A percentile compares a stretch with the other conserved stretches of the same genome.
Conservation (phyloP, 2,329 filamentous ascomycete species). For the Zopfia rhizophila region DNA sequence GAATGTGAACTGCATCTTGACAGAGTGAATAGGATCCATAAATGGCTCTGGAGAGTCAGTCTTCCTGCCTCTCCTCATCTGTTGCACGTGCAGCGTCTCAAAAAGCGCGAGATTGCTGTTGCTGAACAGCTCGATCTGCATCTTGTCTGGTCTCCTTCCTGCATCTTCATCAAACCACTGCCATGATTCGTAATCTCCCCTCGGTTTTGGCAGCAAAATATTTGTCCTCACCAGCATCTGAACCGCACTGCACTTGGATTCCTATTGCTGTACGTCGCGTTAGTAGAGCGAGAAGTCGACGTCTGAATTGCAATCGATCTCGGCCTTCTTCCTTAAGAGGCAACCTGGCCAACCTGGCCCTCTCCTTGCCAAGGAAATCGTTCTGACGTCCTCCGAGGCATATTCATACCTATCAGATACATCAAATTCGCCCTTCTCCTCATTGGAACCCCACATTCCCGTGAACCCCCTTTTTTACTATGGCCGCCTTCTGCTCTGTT, state of each 20-base stretch:
- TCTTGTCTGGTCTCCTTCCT: slow-evolving; percentile 29
- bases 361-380: slow-evolving; percentile 24
- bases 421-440: slow-evolving; percentile 8
- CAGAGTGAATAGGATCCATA: slow-evolving; percentile 29
- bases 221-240: slow-evolving; percentile 26
- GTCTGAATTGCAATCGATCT: slow-evolving; percentile 25
- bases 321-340: slow-evolving; percentile 29
- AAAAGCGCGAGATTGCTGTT: slow-evolving; percentile 32
- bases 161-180: slow-evolving; percentile 34
- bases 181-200: slow-evolving; percentile 29
- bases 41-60: slow-evolving; percentile 32
- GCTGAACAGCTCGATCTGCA: slow-evolving; percentile 35
- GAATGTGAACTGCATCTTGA: slow-evolving; percentile 27
- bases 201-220: slow-evolving; percentile 28
- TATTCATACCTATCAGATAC: slow-evolving; percentile 13
- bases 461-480: slow-evolving; percentile 39
- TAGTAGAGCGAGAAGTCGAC: slow-evolving; percentile 34
- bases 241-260: slow-evolving; percentile 33
- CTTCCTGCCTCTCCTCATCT: slow-evolving; percentile 29
- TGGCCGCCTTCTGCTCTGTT: slow-evolving; percentile 27
- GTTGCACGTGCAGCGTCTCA: slow-evolving; percentile 32
- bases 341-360: slow-evolving; percentile 33
- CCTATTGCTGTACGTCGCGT: slow-evolving; percentile 29
- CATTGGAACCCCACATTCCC: slow-evolving; percentile 7
- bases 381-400: slow-evolving; percentile 3